Conservation (phyloP, 495 filamentous ascomycete species). For the Podospora bellae-mahoneyi region DNA sequence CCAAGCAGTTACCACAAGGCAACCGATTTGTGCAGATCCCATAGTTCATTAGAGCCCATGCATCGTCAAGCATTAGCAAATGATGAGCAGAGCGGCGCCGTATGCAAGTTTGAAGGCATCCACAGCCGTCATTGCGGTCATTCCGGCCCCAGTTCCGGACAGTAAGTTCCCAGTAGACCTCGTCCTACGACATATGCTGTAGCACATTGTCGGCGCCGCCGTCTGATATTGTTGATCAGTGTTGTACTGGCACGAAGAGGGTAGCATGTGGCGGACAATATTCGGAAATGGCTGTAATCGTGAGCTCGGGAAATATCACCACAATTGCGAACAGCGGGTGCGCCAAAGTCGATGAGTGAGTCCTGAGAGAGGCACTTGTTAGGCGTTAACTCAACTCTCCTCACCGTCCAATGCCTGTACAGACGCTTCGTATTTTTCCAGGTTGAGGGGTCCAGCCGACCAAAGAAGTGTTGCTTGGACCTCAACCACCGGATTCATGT, state of each 20-base stretch:
- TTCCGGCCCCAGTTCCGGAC: background rate
- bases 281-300: background rate
- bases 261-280: background rate
- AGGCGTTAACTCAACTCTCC: background rate
- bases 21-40: conserved; percentile 7
- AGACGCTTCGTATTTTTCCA: conserved; percentile 60
- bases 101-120: background rate
- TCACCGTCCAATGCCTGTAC: conserved; percentile 23
- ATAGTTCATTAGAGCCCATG: background rate
- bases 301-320: background rate
- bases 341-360: background rate
- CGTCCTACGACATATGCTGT: conserved; percentile 29
- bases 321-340: background rate
- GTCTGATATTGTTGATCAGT: background rate
- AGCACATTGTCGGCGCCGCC: conserved; percentile 13
- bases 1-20: background rate
- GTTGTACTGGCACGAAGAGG: background rate
- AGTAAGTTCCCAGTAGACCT: background rate
- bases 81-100: background rate
- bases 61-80: background rate
- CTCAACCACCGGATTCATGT: conserved; percentile 24
- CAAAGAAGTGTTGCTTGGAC: conserved; percentile 68
- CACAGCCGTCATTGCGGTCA: background rate
- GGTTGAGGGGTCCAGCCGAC: conserved; percentile 58
- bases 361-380: background rate